Conservation (phyloP, 2,329 filamentous ascomycete species). For the Thelonectria blattea region DNA sequence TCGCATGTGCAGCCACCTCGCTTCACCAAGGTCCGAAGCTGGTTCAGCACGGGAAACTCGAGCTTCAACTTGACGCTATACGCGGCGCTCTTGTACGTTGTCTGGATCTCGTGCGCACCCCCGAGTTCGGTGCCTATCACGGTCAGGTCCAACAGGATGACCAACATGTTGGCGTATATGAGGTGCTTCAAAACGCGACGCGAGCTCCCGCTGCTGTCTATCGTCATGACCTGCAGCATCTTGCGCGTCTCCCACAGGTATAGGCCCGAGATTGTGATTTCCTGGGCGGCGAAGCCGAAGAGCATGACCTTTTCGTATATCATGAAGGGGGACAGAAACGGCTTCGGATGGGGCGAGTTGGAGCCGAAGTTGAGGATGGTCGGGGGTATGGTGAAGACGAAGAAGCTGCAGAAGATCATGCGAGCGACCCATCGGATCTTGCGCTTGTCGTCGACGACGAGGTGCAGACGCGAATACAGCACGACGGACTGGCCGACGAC, state of each 20-base stretch:
- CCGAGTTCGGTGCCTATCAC: conserved; percentile 11
- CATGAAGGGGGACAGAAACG: conserved; percentile 38
- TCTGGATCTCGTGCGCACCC: conserved; percentile 10
- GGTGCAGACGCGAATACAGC: conserved; percentile 16
- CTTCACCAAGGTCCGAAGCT: not conserved
- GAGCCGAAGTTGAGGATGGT: conserved; percentile 37
- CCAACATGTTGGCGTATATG: conserved; percentile 12
- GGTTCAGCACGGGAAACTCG: conserved; percentile 12
- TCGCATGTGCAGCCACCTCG: not conserved
- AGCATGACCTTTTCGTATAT: conserved; percentile 15
- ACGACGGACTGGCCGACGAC: conserved; percentile 17
- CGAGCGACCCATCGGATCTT: conserved; percentile 10
- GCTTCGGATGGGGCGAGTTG: conserved; percentile 42
- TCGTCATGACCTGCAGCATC: conserved; percentile 3
- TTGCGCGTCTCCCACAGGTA: conserved; percentile 17
- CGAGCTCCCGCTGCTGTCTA: not conserved
- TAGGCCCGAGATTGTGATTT: conserved; percentile 16
- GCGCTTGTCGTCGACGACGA: conserved; percentile 2
- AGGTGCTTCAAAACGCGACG: conserved; percentile 12
- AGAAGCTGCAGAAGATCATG: conserved; percentile 13
- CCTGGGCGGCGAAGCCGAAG: conserved; percentile 9
- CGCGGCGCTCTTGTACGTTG: conserved; percentile 12
- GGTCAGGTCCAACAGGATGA: conserved; percentile 11
- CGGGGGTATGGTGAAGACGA: conserved; percentile 9
- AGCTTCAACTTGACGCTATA: conserved; percentile 19